Conservation (phyloP, 495 filamentous ascomycete species). For the Wilcoxina mikolae region DNA sequence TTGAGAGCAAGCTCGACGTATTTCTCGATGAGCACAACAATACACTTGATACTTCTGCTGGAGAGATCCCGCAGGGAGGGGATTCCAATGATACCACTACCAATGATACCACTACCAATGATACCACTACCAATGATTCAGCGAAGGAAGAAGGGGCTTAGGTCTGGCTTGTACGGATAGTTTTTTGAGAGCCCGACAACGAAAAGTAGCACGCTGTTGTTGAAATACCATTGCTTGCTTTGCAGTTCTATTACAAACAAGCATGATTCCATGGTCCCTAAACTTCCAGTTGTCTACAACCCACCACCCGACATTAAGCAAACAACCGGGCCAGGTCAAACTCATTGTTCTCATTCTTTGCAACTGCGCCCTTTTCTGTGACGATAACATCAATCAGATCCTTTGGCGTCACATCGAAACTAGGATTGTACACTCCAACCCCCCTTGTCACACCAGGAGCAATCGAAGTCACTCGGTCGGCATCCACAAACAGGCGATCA, state of each 20-base stretch:
- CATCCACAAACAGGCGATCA: slow-evolving; percentile 33
- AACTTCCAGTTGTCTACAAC: too few species aligned
- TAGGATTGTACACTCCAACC: slow-evolving; percentile 73
- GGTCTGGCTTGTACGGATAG: too few species aligned
- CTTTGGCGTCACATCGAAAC: slow-evolving; percentile 85
- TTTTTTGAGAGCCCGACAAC: too few species aligned
- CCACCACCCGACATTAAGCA: too few species aligned
- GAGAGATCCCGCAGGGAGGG: slow-evolving; percentile 3
- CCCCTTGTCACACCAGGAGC: slow-evolving; percentile 47
- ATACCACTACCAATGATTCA: too few species aligned
- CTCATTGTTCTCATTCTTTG: slow-evolving; percentile 54
- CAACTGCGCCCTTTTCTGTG: slow-evolving; percentile 77
- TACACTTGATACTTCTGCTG: background rate
- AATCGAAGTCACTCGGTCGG: slow-evolving; percentile 47
- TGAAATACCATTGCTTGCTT: too few species aligned
- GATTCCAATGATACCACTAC: too few species aligned
- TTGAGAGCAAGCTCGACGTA: slow-evolving; percentile 46
- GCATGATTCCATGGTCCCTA: too few species aligned
- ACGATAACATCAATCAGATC: slow-evolving; percentile 83
- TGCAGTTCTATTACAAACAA: too few species aligned
- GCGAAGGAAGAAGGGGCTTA: too few species aligned
- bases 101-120: too few species aligned
- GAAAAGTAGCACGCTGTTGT: too few species aligned
- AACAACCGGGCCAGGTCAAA: slow-evolving; percentile 56
- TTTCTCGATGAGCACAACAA: slow-evolving; percentile 32